A percentile compares a stretch with the other conserved stretches of the same genome.
These are phyloP conservation scores for Carex scoparia DNA, from an alignment of 176 grass and related monocot genomes.

Conservation along the genomic window DNA sequence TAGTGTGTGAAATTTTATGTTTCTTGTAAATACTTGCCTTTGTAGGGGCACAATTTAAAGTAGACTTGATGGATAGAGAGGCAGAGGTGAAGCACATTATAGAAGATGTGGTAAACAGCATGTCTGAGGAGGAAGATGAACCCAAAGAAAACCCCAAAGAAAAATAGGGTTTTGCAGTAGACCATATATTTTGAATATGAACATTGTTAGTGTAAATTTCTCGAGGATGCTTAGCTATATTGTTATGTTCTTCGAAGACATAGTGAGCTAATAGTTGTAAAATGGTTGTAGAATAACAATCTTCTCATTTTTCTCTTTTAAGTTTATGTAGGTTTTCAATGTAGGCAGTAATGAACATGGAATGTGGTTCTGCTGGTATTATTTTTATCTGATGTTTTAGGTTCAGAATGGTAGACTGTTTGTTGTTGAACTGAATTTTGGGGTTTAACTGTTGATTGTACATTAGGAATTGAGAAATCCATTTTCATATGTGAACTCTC, in stretches of 20 bases:
- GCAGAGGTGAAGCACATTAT: constrained; percentile 81
- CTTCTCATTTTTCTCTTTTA: background rate
- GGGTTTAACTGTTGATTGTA: background rate
- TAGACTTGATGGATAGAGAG: constrained; percentile 88
- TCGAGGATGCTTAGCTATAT: constrained; percentile 13
- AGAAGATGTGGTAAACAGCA: constrained; percentile 85
- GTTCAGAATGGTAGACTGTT: background rate
- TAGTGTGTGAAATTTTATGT: background rate
- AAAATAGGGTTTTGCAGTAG: constrained; percentile 12
- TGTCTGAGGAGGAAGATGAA: constrained; percentile 51
- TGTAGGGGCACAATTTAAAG: constrained; percentile 70
- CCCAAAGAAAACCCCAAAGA: background rate
- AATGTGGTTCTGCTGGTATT: constrained; percentile 9
- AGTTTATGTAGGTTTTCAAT: constrained; percentile 6
- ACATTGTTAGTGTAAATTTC: constrained; percentile 21
- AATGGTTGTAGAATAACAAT: constrained; percentile 12
- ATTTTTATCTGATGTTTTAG: constrained; percentile 15
- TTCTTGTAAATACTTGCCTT: background rate
- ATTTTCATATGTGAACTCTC: background rate
- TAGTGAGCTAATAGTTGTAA: constrained; percentile 12
- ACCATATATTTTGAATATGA: background rate
- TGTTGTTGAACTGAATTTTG: background rate
- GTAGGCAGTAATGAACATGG: background rate
- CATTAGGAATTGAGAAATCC: background rate
- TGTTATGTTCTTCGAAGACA: background rate